phyloP scores from a whole-genome alignment of 1,284 basidiomycete genomes.

The Marasmius tenuissimus region DNA sequence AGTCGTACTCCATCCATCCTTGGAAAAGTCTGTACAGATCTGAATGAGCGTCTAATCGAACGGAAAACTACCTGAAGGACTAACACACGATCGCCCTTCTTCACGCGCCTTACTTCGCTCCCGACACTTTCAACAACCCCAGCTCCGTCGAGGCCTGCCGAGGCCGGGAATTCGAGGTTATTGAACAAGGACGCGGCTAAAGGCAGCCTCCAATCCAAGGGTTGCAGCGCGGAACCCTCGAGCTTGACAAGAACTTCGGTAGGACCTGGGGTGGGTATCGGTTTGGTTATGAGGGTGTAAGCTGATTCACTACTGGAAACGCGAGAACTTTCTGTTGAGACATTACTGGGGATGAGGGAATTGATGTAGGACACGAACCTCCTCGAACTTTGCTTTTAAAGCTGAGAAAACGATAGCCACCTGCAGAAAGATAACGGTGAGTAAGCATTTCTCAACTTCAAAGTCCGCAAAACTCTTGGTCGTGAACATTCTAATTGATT shows the following conservation, averaged over 20 bases:
- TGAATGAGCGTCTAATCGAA: not conserved
- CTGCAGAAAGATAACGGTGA: too few species aligned
- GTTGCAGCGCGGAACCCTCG: not conserved
- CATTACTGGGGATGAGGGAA: too few species aligned
- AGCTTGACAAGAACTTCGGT: not conserved
- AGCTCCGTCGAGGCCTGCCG: constrained; percentile 51
- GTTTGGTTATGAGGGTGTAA: not conserved
- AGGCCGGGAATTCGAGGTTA: not conserved
- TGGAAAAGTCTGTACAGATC: not conserved
- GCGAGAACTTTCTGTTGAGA: too few species aligned
- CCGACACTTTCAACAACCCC: constrained; percentile 58
- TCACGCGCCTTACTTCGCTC: constrained; percentile 45
- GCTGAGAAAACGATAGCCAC: too few species aligned
- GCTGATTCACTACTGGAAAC: too few species aligned
- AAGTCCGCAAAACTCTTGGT: too few species aligned
- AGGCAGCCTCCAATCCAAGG: not conserved
- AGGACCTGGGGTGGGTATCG: not conserved
- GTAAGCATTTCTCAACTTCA: too few species aligned
- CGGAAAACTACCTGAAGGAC: constrained; percentile 18
- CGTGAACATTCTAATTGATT: too few species aligned
- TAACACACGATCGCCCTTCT: constrained; percentile 60
- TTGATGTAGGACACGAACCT: too few species aligned
- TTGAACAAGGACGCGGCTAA: not conserved
- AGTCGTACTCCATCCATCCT: constrained; percentile 33
- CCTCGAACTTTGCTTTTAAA: too few species aligned